Evolutionary conservation across 495 filamentous ascomycete species (phyloP).

Genomic region (Staphylotrichum tortipilum): DNA sequence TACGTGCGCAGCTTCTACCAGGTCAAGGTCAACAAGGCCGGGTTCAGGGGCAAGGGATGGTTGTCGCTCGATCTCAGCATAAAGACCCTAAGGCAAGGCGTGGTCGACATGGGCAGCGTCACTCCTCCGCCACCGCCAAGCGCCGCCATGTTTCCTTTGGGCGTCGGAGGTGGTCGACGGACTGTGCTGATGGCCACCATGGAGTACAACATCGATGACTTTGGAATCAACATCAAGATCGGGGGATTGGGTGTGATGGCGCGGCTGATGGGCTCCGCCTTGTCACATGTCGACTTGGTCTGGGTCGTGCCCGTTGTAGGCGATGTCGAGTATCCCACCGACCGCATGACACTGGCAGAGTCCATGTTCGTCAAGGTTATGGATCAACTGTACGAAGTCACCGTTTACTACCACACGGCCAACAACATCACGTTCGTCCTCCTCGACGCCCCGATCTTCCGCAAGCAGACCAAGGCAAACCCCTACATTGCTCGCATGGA

Average conservation of each 20-base stretch:
- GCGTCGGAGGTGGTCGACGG: slow-evolving; percentile 27
- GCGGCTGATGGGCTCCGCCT: slow-evolving; percentile 62
- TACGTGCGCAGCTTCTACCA: slow-evolving; percentile 62
- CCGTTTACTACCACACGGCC: slow-evolving; percentile 55
- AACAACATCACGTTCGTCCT: slow-evolving; percentile 68
- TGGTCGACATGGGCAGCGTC: slow-evolving; percentile 32
- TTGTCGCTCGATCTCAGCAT: slow-evolving; percentile 26
- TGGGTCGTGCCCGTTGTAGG: slow-evolving; percentile 75
- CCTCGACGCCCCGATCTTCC: slow-evolving; percentile 62
- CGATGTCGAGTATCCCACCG: slow-evolving; percentile 55
- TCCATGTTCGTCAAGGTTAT: slow-evolving; percentile 60
- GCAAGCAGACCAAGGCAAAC: slow-evolving; percentile 56
- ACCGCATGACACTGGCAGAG: slow-evolving; percentile 44
- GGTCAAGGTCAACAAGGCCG: slow-evolving; percentile 62
- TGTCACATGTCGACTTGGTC: slow-evolving; percentile 58
- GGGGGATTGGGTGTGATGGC: slow-evolving; percentile 65
- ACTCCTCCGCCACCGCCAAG: slow-evolving; percentile 16
- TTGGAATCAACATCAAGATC: slow-evolving; percentile 65
- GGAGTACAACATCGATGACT: slow-evolving; percentile 68
- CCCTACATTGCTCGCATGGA: slow-evolving; percentile 70
- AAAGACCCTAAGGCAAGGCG: slow-evolving; percentile 37
- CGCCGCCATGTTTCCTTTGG: slow-evolving; percentile 8
- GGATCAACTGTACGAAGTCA: slow-evolving; percentile 54
- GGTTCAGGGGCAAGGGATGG: slow-evolving; percentile 40
- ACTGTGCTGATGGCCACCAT: slow-evolving; percentile 61